Conservation (phyloP, 75 land plant genomes). For the Cryptomeria japonica region DNA sequence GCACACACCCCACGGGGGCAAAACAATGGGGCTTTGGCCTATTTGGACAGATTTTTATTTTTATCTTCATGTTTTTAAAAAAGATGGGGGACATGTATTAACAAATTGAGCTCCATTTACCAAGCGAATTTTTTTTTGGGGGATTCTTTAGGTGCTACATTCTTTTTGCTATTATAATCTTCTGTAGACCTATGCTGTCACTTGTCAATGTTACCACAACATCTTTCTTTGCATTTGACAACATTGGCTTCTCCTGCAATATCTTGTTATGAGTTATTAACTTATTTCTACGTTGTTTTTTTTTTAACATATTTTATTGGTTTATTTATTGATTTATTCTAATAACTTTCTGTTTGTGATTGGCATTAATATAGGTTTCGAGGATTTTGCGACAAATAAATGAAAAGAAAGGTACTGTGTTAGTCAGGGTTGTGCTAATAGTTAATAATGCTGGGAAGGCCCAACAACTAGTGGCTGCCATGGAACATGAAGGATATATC, state of each 20-base stretch:
- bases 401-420: background rate
- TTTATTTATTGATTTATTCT: background rate
- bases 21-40: background rate
- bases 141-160: background rate
- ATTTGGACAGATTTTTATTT: no score
- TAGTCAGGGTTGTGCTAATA: slow-evolving; percentile 1
- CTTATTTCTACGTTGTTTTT: background rate
- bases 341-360: background rate
- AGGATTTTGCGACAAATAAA: background rate
- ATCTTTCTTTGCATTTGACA: background rate
- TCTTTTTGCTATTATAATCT: background rate
- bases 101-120: background rate
- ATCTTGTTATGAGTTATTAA: background rate
- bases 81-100: background rate
- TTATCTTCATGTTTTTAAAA: background rate
- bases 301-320: background rate
- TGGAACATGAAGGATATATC: slow-evolving; percentile 13
- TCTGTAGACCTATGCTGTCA: background rate
- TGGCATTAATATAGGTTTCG: background rate
- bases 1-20: no score
- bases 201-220: no score
- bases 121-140: background rate
- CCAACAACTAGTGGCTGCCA: background rate
- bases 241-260: background rate
- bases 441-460: slow-evolving; percentile 1